Conservation (phyloP, 106 monocot species). For the Allium cepa region DNA sequence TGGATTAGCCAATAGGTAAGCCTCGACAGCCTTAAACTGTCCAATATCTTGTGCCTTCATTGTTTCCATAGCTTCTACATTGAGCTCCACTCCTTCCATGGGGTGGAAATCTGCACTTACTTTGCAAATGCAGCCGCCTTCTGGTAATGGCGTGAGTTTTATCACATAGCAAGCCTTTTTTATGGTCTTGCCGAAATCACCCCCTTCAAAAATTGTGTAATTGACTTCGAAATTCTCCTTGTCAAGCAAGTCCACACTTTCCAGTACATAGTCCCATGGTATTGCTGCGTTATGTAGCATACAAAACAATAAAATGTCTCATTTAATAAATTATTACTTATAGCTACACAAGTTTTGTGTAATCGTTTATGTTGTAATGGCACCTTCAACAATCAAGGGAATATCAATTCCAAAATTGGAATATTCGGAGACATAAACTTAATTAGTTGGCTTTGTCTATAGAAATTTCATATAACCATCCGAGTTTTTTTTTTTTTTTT, state of each 20-base stretch:
- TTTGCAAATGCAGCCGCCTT: slow-evolving; percentile 1
- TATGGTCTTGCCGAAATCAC: neutral
- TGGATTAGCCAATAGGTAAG: slow-evolving; percentile 6
- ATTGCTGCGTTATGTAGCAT: neutral
- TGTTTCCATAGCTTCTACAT: neutral
- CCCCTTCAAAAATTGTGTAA: slow-evolving; percentile 1
- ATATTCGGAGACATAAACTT: no score
- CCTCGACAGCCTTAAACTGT: slow-evolving; percentile 4
- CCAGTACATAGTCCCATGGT: slow-evolving; percentile 1
- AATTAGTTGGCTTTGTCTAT: no score
- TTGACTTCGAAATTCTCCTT: neutral
- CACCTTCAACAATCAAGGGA: no score
- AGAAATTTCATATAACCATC: no score
- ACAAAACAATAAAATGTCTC: no score
- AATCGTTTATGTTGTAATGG: no score
- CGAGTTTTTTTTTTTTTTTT: no score
- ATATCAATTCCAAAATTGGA: no score
- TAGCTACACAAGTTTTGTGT: no score
- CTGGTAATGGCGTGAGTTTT: neutral
- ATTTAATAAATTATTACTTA: no score
- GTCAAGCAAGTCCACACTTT: slow-evolving; percentile 3
- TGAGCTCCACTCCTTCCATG: slow-evolving; percentile 1
- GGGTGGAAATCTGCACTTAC: neutral
- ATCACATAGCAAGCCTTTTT: neutral
- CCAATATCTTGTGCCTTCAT: neutral